A percentile compares a stretch with the other conserved stretches of the same genome.
These are phyloP conservation scores for Boletus rex-veris DNA, from an alignment of 768 basidiomycete species.

Conservation along the genomic window DNA sequence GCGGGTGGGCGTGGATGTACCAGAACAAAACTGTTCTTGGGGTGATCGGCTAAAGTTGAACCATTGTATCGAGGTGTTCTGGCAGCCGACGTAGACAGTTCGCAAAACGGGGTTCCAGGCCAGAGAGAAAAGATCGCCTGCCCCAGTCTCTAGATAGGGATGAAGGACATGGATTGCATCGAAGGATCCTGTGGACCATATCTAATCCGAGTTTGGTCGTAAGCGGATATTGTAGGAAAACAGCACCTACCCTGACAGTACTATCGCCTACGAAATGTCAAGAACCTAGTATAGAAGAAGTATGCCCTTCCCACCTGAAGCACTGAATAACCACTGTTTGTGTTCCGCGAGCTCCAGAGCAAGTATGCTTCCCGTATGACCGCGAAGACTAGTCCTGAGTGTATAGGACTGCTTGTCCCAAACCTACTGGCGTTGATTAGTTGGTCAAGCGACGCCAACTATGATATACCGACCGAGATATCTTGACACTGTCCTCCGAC, in stretches of 20 bases:
- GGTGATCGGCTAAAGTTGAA: constrained; percentile 47
- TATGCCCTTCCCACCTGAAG: constrained; percentile 57
- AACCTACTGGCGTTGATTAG: constrained; percentile 50
- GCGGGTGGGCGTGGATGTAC: constrained; percentile 38
- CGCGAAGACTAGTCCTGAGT: constrained; percentile 63
- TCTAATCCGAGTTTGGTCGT: constrained; percentile 39
- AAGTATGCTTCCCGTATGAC: constrained; percentile 83
- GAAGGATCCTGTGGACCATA: constrained; percentile 77
- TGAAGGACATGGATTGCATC: constrained; percentile 66
- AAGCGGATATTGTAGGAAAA: neutral
- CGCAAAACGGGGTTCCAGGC: constrained; percentile 68
- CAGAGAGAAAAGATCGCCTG: constrained; percentile 86
- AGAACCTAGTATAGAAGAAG: neutral
- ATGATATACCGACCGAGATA: constrained; percentile 55
- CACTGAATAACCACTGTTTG: constrained; percentile 84
- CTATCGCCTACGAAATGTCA: constrained; percentile 62
- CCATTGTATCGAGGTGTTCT: constrained; percentile 94
- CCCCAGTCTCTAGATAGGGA: constrained; percentile 74
- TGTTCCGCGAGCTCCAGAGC: constrained; percentile 73
- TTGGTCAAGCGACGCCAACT: neutral
- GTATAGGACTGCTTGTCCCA: constrained; percentile 77
- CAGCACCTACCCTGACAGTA: constrained; percentile 65
- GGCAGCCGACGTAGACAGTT: constrained; percentile 83
- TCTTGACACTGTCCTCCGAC: constrained; percentile 77
- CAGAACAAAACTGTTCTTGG: constrained; percentile 21